phyloP scores from a whole-genome alignment of 345 rosid species.

The Eucalyptus leucophloia region DNA sequence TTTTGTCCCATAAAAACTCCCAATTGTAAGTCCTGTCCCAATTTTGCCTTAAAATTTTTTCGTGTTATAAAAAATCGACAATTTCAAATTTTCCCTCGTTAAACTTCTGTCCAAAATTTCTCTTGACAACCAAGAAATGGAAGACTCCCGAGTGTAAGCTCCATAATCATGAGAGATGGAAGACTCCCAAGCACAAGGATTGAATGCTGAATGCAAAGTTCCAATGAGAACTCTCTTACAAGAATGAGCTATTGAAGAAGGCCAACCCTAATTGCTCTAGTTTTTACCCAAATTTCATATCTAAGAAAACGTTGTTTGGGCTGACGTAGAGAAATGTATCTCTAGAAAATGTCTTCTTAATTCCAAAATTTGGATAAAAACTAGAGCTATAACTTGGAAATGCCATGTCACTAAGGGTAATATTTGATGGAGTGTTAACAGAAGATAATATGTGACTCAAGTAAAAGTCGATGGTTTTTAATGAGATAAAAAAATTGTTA shows the following conservation, averaged over 20 bases:
- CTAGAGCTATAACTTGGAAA: background rate
- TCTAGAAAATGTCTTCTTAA: background rate
- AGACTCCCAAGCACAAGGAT: background rate
- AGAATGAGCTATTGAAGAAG: background rate
- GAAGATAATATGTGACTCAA: no score
- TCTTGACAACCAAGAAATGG: no score
- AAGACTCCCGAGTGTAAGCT: background rate
- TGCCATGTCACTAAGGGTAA: background rate
- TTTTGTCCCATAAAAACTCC: no score
- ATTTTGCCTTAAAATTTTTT: no score
- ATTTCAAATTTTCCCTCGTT: no score
- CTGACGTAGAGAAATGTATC: background rate
- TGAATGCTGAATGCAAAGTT: background rate
- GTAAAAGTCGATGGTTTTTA: no score
- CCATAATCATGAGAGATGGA: background rate
- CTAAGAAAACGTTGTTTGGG: background rate
- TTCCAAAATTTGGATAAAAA: background rate
- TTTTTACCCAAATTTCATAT: no score
- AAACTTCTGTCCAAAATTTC: no score
- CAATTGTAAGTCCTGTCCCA: no score
- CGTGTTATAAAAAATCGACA: no score
- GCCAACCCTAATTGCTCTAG: background rate
- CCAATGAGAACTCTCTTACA: background rate
- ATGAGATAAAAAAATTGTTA: no score
- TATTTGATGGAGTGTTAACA: background rate